These are phyloP conservation scores for Flueggea neowawraea DNA, from an alignment of 441 rosid genomes.

Conservation along the genomic window DNA sequence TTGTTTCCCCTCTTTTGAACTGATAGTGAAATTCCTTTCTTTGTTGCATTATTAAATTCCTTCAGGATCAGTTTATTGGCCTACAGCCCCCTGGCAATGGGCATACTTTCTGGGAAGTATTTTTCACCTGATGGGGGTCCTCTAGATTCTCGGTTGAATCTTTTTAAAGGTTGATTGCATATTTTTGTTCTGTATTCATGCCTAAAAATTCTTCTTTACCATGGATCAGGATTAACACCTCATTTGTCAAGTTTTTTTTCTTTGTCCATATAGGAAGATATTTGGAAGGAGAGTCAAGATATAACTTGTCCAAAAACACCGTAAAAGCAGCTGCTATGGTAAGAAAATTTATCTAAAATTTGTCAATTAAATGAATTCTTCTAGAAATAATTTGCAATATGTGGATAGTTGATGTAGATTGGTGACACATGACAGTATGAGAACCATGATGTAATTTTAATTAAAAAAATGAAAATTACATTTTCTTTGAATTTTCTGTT, in stretches of 20 bases:
- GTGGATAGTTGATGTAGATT: not conserved
- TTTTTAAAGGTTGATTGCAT: slow-evolving; percentile 39
- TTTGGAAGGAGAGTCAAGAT: slow-evolving; percentile 59
- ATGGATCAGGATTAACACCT: not conserved
- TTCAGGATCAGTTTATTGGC: slow-evolving; percentile 49
- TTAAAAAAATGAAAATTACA: no score
- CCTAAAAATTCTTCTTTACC: no score
- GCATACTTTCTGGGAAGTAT: slow-evolving; percentile 70
- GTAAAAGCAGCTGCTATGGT: slow-evolving; percentile 42
- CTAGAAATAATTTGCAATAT: not conserved
- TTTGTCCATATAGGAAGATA: slow-evolving; percentile 43
- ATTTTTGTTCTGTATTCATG: slow-evolving; percentile 4
- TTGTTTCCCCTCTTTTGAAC: no score
- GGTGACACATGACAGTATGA: not conserved
- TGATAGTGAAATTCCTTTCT: not conserved
- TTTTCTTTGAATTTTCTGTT: no score
- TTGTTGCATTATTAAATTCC: slow-evolving; percentile 7
- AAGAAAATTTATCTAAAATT: slow-evolving; percentile 14
- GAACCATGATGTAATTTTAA: not conserved
- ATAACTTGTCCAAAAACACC: slow-evolving; percentile 34
- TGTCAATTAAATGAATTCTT: not conserved
- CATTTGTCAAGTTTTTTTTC: not conserved
- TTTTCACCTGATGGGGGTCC: slow-evolving; percentile 45
- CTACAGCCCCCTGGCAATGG: slow-evolving; percentile 71
- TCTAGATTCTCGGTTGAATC: slow-evolving; percentile 50